Conservation (phyloP, 106 monocot genomes). For the Phalaenopsis aphrodite region DNA sequence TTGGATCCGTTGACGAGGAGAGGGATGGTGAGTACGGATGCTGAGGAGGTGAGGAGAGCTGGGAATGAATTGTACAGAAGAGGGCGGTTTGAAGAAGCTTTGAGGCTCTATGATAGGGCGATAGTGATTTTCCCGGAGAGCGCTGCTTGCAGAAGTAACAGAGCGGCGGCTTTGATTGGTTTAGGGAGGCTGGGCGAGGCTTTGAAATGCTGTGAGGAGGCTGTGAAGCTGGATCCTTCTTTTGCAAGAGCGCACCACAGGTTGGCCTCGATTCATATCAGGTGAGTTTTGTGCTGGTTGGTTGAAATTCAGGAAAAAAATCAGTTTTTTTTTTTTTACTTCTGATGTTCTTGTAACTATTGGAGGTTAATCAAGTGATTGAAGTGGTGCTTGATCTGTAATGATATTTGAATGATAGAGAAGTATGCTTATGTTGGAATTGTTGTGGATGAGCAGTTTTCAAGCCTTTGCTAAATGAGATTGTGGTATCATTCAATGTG, state of each 20-base stretch:
- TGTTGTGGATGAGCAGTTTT: neutral
- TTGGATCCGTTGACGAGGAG: slow-evolving; percentile 17
- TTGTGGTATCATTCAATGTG: no score
- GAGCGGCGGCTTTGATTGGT: slow-evolving; percentile 54
- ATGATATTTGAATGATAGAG: neutral
- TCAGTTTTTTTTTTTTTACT: neutral
- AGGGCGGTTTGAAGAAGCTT: slow-evolving; percentile 51
- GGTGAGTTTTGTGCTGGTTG: slow-evolving; percentile 19
- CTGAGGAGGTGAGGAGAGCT: slow-evolving; percentile 53
- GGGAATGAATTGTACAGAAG: slow-evolving; percentile 66
- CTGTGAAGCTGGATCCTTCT: slow-evolving; percentile 53
- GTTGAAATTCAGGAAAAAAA: neutral
- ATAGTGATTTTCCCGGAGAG: slow-evolving; percentile 44
- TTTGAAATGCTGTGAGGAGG: slow-evolving; percentile 60
- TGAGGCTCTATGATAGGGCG: slow-evolving; percentile 61
- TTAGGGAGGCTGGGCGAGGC: slow-evolving; percentile 54
- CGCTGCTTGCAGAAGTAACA: slow-evolving; percentile 55
- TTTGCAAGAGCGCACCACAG: slow-evolving; percentile 54
- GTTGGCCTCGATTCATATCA: slow-evolving; percentile 42
- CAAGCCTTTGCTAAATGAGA: neutral
- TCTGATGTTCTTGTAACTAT: neutral
- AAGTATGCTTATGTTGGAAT: neutral
- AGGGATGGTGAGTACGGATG: slow-evolving; percentile 41
- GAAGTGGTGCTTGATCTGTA: neutral
- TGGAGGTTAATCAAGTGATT: neutral